Percentiles rank a stretch among this genome's conserved stretches.
Conservation (phyloP, 2,329 filamentous ascomycete genomes). For the Talaromyces rugulosus region DNA sequence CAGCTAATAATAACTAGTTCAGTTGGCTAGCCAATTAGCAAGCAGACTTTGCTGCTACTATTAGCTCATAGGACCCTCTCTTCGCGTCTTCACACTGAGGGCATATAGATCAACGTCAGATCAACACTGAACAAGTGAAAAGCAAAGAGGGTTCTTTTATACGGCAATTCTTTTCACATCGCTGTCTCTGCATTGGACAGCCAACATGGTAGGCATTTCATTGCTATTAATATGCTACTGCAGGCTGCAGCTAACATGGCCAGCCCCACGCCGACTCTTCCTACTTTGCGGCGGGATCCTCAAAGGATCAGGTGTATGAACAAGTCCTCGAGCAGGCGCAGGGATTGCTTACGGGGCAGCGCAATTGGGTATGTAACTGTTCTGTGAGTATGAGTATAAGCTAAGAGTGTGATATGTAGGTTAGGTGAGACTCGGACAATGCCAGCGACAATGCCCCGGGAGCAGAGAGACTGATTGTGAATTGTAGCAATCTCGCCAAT, state of each 20-base stretch:
- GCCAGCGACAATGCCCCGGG: background rate
- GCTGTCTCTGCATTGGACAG: no score
- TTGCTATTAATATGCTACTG: background rate
- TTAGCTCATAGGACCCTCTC: no score
- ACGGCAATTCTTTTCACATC: no score
- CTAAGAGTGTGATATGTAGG: constrained; percentile 16
- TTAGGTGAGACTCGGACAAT: constrained; percentile 24
- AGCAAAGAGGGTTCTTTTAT: no score
- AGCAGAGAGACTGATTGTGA: background rate
- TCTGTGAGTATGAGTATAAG: background rate
- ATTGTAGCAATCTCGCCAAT: constrained; percentile 42
- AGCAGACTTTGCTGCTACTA: no score
- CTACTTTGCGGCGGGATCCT: constrained; percentile 34
- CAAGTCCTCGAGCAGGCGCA: constrained; percentile 37
- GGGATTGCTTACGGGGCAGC: constrained; percentile 37
- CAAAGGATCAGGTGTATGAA: constrained; percentile 41
- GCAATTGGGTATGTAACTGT: constrained; percentile 41
- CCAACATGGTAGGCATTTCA: background rate
- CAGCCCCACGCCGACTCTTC: constrained; percentile 47
- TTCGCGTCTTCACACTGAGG: no score
- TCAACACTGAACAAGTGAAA: no score
- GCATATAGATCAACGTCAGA: no score
- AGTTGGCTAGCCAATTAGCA: no score
- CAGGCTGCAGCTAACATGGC: constrained; percentile 1
- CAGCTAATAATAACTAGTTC: no score